Percentiles rank a stretch among this genome's conserved stretches.
Conservation (phyloP, 2,329 filamentous ascomycete genomes). For the Blastomyces silverae region DNA sequence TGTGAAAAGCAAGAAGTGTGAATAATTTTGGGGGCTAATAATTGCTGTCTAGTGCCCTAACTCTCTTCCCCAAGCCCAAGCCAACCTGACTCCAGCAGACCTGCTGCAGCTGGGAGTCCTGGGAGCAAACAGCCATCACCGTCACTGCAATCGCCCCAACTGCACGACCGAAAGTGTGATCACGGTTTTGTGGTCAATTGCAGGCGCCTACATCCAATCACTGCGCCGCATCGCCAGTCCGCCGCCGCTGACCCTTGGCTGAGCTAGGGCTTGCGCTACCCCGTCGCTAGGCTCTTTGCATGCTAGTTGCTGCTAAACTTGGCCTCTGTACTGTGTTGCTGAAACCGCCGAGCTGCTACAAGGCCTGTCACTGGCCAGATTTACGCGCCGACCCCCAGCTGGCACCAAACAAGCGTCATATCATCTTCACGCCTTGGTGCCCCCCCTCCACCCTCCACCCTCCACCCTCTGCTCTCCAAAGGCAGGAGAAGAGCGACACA, state of each 20-base stretch:
- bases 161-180: slow-evolving; percentile 13
- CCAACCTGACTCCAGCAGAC: background rate
- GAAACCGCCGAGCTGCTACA: slow-evolving; percentile 7
- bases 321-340: slow-evolving; percentile 8
- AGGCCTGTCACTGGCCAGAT: slow-evolving; percentile 12
- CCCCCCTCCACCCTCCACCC: too few relatives aligned
- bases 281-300: slow-evolving; percentile 15
- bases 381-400: slow-evolving; percentile 12
- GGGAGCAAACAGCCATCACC: slow-evolving; percentile 6
- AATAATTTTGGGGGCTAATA: slow-evolving; percentile 5
- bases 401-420: slow-evolving; percentile 1
- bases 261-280: background rate
- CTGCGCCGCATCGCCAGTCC: background rate
- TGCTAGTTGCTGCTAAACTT: slow-evolving; percentile 20
- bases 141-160: slow-evolving; percentile 1
- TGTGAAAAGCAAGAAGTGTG: background rate
- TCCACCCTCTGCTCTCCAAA: background rate
- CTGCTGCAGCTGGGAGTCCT: background rate
- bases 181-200: slow-evolving; percentile 10
- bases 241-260: background rate
- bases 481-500: background rate
- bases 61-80: background rate
- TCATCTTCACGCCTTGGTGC: background rate
- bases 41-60: background rate
- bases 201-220: slow-evolving; percentile 8